Evolutionary conservation across 306 rosid genomes (phyloP).

Genomic region (Cicer chorassanicum): DNA sequence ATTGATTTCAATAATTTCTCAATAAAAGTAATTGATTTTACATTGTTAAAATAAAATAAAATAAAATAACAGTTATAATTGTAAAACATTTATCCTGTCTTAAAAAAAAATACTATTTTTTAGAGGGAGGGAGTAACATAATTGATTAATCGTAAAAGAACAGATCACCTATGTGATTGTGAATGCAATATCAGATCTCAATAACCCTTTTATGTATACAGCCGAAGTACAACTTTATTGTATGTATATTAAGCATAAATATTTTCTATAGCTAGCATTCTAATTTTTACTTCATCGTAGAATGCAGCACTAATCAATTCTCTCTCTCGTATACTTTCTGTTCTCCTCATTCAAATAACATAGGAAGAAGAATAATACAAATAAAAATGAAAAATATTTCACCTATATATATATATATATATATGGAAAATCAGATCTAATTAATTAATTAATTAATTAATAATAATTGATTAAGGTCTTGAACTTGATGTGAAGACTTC

Average conservation of each 20-base stretch:
- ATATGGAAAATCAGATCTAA: conserved; percentile 17
- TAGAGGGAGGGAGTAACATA: too few relatives aligned
- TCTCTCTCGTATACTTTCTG: neutral
- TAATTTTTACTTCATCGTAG: neutral
- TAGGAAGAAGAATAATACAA: conserved; percentile 35
- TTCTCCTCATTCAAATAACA: conserved; percentile 35
- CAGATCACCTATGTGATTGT: too few relatives aligned
- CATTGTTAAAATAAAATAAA: too few relatives aligned
- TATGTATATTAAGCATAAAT: conserved; percentile 34
- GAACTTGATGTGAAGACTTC: conserved; percentile 56
- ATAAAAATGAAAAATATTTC: conserved; percentile 20
- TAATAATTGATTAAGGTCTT: conserved; percentile 37
- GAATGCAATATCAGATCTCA: conserved; percentile 7
- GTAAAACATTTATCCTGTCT: too few relatives aligned
- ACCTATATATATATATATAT: neutral
- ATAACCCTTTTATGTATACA: conserved; percentile 21
- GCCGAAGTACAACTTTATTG: conserved; percentile 38
- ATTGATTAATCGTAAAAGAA: too few relatives aligned
- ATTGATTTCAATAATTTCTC: too few relatives aligned
- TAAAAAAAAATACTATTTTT: too few relatives aligned
- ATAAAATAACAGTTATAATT: too few relatives aligned
- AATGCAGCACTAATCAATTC: conserved; percentile 7
- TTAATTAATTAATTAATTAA: neutral
- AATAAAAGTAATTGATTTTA: too few relatives aligned
- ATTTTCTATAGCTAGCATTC: conserved; percentile 25